Base-by-base conservation (phyloP, 1,284 basidiomycete genomes). In the Cryptococcus sp. region DNA sequence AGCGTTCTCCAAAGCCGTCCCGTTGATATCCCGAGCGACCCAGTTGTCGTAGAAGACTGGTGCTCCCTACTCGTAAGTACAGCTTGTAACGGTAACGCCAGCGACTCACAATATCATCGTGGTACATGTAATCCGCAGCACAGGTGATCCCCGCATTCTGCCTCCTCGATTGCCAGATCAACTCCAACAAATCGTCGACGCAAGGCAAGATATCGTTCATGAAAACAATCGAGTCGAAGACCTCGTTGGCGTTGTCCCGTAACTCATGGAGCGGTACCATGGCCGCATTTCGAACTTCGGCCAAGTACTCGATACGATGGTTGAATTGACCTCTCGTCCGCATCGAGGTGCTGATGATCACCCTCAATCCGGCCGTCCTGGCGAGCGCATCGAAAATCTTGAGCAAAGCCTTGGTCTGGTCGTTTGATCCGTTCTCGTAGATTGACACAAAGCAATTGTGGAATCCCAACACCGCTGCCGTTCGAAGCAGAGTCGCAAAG, bases 201-300 rank as follows among this genome's bases (percentile, higher is more conserved):
- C 92, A 97, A 14, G 92, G 92, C 28, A 97, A 77, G 68, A 97
- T 85, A 73, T 97, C 92, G 79, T 94, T 97, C 92, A 97, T 95
- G 79, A 97, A 97, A 51, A 97, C 78, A 74, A 97, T 87, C 34
- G 85, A 82, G 75, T 97, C 92, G 58, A 95, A 97, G 55, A 87
- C 83, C 72, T 95, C 91, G 67, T 84, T 85, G 65, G 91, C 84
- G 32, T 84, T 77, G 67, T 94, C 91, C 41, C 92, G 80, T 37
- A 94, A 79, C 68, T 97, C 92, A 73, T 92, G 86, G 22, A 97
- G 75, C 1, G 92, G 92, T 3, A 86, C 87, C 71, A 97, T 87
- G 24, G 93, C 92, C 28, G 88, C 84, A 68, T 97, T 97, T 56
- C 92, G 85, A 26, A 97, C 92, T 69, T 97, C 92, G 24, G 92